Evolutionary conservation across 169 alveolate species (phyloP).

Genomic region (Plasmodium blacklocki): DNA sequence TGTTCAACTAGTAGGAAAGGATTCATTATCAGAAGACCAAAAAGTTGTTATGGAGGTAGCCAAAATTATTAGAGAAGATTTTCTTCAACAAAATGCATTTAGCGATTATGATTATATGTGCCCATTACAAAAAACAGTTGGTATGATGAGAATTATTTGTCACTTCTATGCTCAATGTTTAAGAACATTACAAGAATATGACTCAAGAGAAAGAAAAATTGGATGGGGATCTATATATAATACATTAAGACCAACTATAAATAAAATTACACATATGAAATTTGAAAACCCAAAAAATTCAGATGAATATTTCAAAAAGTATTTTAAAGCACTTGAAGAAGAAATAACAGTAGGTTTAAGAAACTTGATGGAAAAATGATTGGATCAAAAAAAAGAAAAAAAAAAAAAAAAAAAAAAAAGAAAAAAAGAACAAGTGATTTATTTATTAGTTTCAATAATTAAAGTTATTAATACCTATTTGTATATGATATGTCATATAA

Average conservation of each 20-base stretch:
- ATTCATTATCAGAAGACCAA: constrained; percentile 97
- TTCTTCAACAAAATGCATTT: constrained; percentile 98
- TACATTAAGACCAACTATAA: constrained; percentile 91
- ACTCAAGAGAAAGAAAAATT: constrained; percentile 88
- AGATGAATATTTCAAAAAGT: constrained; percentile 75
- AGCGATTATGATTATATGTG: constrained; percentile 98
- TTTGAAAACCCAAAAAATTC: constrained; percentile 83
- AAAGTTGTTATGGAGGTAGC: constrained; percentile 95
- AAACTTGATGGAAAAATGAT: constrained; percentile 54
- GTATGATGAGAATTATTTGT: constrained; percentile 97
- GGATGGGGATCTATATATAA: constrained; percentile 95
- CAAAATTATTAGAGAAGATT: constrained; percentile 97
- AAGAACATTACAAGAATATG: constrained; percentile 84
- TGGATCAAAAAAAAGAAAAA: background rate
- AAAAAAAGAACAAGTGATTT: background rate
- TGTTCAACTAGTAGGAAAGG: constrained; percentile 98
- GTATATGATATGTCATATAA: too few species aligned
- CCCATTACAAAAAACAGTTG: constrained; percentile 96
- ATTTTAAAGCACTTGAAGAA: constrained; percentile 71
- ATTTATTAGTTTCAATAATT: too few species aligned
- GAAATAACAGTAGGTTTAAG: constrained; percentile 74
- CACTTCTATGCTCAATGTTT: constrained; percentile 94
- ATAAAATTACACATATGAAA: constrained; percentile 93
- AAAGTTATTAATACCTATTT: too few species aligned
- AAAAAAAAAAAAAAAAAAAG: background rate